Percentiles rank a stretch among this genome's conserved stretches.
Evolutionary conservation across 2,329 filamentous ascomycete genomes (phyloP).

Genomic region (Gremmenia infestans): DNA sequence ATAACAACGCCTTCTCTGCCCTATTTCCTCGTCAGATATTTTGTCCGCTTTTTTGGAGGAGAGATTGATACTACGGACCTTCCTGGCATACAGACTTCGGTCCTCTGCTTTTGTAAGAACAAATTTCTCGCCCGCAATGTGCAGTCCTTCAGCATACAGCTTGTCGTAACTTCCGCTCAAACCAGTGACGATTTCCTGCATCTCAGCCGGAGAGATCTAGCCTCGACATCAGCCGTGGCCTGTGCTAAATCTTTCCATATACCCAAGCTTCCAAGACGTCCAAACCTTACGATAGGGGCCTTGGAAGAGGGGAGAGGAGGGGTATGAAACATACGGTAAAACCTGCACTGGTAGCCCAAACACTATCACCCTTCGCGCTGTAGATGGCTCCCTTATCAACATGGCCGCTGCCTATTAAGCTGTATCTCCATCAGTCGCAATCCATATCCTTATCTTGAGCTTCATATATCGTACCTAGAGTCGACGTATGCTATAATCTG

Average conservation of each 20-base stretch:
- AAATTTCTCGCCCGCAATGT: slow-evolving; percentile 73
- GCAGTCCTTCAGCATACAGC: slow-evolving; percentile 67
- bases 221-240: slow-evolving; percentile 23
- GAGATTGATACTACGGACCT: slow-evolving; percentile 51
- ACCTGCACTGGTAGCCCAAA: slow-evolving; percentile 66
- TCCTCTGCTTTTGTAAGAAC: slow-evolving; percentile 73
- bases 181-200: slow-evolving; percentile 52
- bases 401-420: slow-evolving; percentile 74
- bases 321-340: slow-evolving; percentile 44
- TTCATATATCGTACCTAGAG: slow-evolving; percentile 45
- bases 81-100: slow-evolving; percentile 77
- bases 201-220: slow-evolving; percentile 54
- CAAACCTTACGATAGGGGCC: neutral
- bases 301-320: neutral
- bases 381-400: slow-evolving; percentile 83
- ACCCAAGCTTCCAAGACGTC: neutral
- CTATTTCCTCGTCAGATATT: slow-evolving; percentile 35
- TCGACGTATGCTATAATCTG: slow-evolving; percentile 52
- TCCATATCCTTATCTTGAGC: neutral
- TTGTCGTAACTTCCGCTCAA: slow-evolving; percentile 49
- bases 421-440: slow-evolving; percentile 36
- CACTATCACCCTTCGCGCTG: slow-evolving; percentile 72
- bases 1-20: slow-evolving; percentile 77
- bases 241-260: neutral
- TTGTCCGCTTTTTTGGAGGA: neutral